phyloP scores from a whole-genome alignment of 257 asterid genomes.

The Rubia yunnanensis region DNA sequence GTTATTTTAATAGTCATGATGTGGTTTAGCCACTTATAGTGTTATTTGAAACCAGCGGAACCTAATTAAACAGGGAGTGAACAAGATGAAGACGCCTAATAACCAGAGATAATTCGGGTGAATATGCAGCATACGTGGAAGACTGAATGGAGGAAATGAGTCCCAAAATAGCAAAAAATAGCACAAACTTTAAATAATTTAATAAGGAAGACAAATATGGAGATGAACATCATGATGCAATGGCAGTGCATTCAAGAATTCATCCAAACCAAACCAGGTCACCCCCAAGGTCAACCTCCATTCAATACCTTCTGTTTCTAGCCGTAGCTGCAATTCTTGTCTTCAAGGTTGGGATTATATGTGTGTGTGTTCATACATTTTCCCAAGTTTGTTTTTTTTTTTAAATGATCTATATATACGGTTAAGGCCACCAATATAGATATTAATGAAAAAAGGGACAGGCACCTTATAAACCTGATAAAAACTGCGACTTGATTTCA shows the following conservation, averaged over 20 bases:
- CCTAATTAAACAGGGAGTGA: background rate
- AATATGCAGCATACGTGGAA: conserved; percentile 14
- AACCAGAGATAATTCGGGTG: conserved; percentile 17
- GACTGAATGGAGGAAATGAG: conserved; percentile 8
- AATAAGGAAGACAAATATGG: conserved; percentile 11
- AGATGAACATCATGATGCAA: conserved; percentile 18
- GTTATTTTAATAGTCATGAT: no score
- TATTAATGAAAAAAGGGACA: background rate
- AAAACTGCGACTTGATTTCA: no score
- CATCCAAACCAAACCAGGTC: conserved; percentile 35
- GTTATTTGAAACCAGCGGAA: background rate
- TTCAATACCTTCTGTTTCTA: conserved; percentile 58
- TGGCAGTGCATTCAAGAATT: conserved; percentile 40
- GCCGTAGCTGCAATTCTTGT: conserved; percentile 61
- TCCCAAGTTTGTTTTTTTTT: no score
- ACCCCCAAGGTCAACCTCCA: conserved; percentile 19
- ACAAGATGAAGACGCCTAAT: background rate
- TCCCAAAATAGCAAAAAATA: background rate
- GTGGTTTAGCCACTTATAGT: no score
- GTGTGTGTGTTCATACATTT: background rate
- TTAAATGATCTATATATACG: no score
- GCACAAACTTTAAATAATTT: background rate
- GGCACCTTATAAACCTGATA: no score
- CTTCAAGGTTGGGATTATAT: conserved; percentile 44
- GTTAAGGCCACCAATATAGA: no score